A percentile compares a stretch with the other conserved stretches of the same genome.
These are phyloP conservation scores for Wolfiporia cocos DNA, from an alignment of 1,284 basidiomycete genomes.

Conservation along the genomic window DNA sequence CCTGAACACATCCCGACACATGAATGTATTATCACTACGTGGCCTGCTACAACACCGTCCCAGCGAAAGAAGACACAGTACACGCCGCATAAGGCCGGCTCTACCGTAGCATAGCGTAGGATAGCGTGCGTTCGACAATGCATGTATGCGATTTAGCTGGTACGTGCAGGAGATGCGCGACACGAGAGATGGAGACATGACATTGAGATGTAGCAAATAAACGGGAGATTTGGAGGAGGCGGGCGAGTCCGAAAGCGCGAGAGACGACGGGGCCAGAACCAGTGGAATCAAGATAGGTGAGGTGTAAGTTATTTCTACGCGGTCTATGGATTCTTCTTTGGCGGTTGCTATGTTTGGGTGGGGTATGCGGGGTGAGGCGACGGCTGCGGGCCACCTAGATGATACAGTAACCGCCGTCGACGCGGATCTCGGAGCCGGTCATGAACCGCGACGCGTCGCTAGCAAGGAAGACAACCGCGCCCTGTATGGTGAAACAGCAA, in stretches of 20 bases:
- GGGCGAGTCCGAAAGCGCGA: neutral
- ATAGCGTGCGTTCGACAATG: neutral
- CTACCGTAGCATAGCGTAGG: neutral
- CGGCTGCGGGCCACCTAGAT: constrained; percentile 45
- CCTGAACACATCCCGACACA: too few species aligned
- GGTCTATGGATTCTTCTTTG: neutral
- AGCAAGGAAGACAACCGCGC: constrained; percentile 80
- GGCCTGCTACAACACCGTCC: neutral
- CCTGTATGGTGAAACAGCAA: constrained; percentile 33
- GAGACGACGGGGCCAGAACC: neutral
- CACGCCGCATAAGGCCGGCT: neutral
- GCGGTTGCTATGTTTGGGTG: neutral
- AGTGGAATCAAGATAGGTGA: neutral
- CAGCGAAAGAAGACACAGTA: neutral
- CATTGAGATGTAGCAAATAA: neutral
- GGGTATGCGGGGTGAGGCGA: neutral
- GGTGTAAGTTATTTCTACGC: constrained; percentile 6
- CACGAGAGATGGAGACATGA: neutral
- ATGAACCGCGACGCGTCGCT: constrained; percentile 85
- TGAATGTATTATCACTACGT: too few species aligned
- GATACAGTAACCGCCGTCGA: constrained; percentile 82
- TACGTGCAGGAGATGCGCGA: neutral
- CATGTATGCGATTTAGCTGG: neutral
- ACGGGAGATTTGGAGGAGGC: neutral
- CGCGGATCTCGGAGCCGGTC: constrained; percentile 78